Evolutionary conservation across 1,139 yeast genomes (phyloP).

Genomic region (Debaryomyces udenii): DNA sequence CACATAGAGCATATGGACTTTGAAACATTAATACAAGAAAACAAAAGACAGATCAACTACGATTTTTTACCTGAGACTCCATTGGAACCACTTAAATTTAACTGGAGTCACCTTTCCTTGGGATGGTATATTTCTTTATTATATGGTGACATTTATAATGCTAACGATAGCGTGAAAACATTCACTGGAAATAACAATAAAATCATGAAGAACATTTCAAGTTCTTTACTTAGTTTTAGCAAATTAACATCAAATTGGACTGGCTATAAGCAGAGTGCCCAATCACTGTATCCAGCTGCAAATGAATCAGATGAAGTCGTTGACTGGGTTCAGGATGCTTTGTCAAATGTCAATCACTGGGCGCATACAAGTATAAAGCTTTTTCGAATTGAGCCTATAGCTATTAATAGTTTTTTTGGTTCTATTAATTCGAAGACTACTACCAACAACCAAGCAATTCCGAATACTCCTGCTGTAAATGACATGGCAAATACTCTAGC

Average conservation of each 20-base stretch:
- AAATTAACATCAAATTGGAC: conserved; percentile 50
- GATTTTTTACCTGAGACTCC: conserved; percentile 41
- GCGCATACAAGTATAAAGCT: conserved; percentile 60
- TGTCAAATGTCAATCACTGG: conserved; percentile 58
- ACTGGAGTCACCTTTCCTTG: conserved; percentile 64
- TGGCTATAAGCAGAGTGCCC: conserved; percentile 21
- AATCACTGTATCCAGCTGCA: conserved; percentile 11
- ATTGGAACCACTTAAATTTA: conserved; percentile 55
- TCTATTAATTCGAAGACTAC: conserved; percentile 26
- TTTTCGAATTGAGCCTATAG: conserved; percentile 54
- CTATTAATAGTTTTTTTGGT: conserved; percentile 43
- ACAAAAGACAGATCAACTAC: conserved; percentile 29
- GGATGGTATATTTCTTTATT: conserved; percentile 78
- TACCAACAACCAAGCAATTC: conserved; percentile 25
- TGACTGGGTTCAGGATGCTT: conserved; percentile 28
- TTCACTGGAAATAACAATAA: conserved; percentile 30
- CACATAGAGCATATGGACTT: conserved; percentile 42
- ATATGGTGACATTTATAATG: conserved; percentile 65
- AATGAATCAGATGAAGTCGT: conserved; percentile 12
- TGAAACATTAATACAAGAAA: conserved; percentile 20
- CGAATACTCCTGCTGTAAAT: conserved; percentile 46
- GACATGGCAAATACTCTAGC: conserved; percentile 54
- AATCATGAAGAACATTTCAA: conserved; percentile 39
- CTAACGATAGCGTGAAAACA: conserved; percentile 31
- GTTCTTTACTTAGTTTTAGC: conserved; percentile 48